Percentiles rank a stretch among this genome's conserved stretches.
Evolutionary conservation across 192 early-diverging fungal genomes (phyloP).

Genomic region (Coemansia sp.): DNA sequence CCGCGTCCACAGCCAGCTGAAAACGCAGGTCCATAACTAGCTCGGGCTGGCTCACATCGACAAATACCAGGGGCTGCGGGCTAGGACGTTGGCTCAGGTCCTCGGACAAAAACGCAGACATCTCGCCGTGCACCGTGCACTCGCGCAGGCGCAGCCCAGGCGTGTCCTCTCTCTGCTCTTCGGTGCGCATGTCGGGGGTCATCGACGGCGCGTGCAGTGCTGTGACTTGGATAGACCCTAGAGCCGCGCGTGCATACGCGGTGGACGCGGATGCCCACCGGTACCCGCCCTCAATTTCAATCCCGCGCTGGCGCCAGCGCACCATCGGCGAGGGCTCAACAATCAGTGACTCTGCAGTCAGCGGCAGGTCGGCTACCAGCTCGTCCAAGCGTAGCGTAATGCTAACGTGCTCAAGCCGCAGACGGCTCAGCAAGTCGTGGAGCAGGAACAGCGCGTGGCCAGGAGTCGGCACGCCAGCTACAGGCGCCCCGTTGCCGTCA

Average conservation of each 20-base stretch:
- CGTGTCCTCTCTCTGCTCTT: constrained; percentile 24
- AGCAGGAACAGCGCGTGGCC: constrained; percentile 36
- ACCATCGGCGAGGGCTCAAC: constrained; percentile 37
- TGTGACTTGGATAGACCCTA: constrained; percentile 30
- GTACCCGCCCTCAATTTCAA: constrained; percentile 36
- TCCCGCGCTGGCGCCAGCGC: constrained; percentile 41
- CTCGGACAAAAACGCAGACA: constrained; percentile 50
- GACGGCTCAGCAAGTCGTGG: constrained; percentile 42
- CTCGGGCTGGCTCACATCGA: constrained; percentile 38
- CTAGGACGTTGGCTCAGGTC: constrained; percentile 36
- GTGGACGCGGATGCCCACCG: constrained; percentile 42
- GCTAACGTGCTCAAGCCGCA: constrained; percentile 43
- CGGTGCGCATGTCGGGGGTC: constrained; percentile 44
- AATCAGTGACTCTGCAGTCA: constrained; percentile 19
- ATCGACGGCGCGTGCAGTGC: constrained; percentile 40
- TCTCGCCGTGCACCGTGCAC: constrained; percentile 39
- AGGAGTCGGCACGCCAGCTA: constrained; percentile 19
- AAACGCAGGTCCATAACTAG: constrained; percentile 33
- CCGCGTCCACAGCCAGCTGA: constrained; percentile 42
- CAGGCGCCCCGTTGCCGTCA: neutral
- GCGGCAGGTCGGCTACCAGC: constrained; percentile 48
- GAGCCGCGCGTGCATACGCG: constrained; percentile 25
- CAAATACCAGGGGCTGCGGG: constrained; percentile 35
- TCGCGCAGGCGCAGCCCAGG: constrained; percentile 33
- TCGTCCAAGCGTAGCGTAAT: constrained; percentile 26